phyloP scores from a whole-genome alignment of 2,329 filamentous ascomycete species.

The Microcera coccophila region DNA sequence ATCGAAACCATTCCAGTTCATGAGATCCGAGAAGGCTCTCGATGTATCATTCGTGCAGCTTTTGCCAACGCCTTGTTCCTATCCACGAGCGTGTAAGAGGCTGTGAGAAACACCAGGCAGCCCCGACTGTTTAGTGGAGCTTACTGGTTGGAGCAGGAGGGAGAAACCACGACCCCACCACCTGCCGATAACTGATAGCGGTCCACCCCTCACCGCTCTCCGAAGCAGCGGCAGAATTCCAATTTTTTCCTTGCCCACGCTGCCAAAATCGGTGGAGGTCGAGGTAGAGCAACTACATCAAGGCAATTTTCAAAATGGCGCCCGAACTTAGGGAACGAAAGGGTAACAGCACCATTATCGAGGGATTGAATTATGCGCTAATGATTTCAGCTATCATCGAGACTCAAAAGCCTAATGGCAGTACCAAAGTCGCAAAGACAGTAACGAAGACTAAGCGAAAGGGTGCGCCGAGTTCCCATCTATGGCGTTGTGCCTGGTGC shows the following conservation, averaged over 20 bases:
- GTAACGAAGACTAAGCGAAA: conserved; percentile 36
- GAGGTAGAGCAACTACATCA: conserved; percentile 12
- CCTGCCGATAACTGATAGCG: conserved; percentile 23
- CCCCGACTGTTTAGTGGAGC: too few relatives aligned
- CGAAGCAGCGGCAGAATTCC: conserved; percentile 34
- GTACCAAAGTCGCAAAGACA: conserved; percentile 34
- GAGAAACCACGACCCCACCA: too few relatives aligned
- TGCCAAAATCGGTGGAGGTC: conserved; percentile 15
- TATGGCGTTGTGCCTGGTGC: conserved; percentile 4
- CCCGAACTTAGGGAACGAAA: conserved; percentile 42
- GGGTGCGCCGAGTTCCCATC: conserved; percentile 22
- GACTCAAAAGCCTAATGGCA: conserved; percentile 29
- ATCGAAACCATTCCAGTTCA: too few relatives aligned
- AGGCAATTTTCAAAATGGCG: conserved; percentile 36
- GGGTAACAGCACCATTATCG: conserved; percentile 25
- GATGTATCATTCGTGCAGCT: too few relatives aligned
- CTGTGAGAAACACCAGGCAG: too few relatives aligned
- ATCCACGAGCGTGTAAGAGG: too few relatives aligned
- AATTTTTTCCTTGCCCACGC: conserved; percentile 31
- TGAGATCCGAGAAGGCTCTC: too few relatives aligned
- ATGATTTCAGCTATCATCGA: conserved; percentile 25
- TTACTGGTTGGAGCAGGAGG: too few relatives aligned
- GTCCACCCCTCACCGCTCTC: conserved; percentile 29
- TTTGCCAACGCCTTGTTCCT: too few relatives aligned
- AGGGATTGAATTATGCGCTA: conserved; percentile 18